phyloP scores from a whole-genome alignment of 2,329 filamentous ascomycete species.

The Sclerotinia subarctica region DNA sequence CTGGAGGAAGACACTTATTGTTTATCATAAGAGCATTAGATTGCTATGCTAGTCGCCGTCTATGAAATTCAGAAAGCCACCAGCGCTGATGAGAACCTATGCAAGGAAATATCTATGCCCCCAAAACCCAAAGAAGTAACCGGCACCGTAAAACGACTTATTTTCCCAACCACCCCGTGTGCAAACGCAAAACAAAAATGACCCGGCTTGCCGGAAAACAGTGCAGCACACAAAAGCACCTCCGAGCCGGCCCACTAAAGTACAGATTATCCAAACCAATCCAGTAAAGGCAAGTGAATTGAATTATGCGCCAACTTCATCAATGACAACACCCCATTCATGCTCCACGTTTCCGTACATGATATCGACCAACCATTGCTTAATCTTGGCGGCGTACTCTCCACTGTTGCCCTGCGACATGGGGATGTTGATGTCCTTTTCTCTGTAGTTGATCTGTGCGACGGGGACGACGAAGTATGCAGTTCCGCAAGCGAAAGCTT shows the following conservation, averaged over 20 bases:
- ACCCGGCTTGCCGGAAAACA: background rate
- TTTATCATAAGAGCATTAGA: background rate
- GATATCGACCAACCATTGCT: constrained; percentile 66
- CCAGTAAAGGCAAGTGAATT: background rate
- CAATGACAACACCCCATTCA: constrained; percentile 66
- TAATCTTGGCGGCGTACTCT: constrained; percentile 58
- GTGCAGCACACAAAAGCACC: background rate
- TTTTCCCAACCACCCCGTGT: background rate
- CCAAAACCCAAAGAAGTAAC: background rate
- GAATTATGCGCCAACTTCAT: constrained; percentile 45
- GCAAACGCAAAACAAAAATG: background rate
- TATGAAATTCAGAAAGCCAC: background rate
- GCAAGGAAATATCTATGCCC: constrained; percentile 5
- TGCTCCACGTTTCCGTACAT: constrained; percentile 61
- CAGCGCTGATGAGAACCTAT: constrained; percentile 7
- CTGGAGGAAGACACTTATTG: no score
- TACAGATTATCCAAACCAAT: background rate
- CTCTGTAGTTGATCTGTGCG: constrained; percentile 65
- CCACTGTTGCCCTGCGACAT: constrained; percentile 55
- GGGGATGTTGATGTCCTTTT: constrained; percentile 59
- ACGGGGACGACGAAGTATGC: constrained; percentile 73
- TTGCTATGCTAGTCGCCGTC: background rate
- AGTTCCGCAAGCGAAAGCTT: constrained; percentile 84
- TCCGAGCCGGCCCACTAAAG: background rate
- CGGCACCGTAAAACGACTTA: background rate